Percentiles rank a stretch among this genome's conserved stretches.
phyloP scores from a whole-genome alignment of 176 grass and related monocot genomes.

The Ensete glaucum region DNA sequence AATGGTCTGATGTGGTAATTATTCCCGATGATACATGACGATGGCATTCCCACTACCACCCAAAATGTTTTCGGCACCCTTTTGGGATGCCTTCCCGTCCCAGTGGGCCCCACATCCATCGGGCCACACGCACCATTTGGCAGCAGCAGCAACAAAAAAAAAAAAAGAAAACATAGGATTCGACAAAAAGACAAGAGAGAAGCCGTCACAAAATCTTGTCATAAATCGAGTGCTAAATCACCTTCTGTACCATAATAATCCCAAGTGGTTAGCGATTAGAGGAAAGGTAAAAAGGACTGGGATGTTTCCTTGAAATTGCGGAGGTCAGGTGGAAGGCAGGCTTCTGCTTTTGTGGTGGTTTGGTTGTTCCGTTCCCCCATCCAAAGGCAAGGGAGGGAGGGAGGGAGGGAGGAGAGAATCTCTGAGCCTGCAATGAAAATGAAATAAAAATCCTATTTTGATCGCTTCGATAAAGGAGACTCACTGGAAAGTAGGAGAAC shows the following conservation, averaged over 20 bases:
- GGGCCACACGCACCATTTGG: too few species aligned
- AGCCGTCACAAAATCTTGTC: not conserved
- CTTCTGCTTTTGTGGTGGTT: too few species aligned
- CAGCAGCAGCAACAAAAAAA: too few species aligned
- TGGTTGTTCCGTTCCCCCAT: not conserved
- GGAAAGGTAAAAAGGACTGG: not conserved
- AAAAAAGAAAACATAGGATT: too few species aligned
- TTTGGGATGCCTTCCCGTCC: too few species aligned
- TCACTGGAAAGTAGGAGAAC: constrained; percentile 3
- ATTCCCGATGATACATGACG: too few species aligned
- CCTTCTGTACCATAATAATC: not conserved
- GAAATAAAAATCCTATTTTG: not conserved
- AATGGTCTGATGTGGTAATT: too few species aligned
- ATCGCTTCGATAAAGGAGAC: constrained; percentile 1
- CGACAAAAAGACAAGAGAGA: not conserved
- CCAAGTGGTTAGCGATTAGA: not conserved
- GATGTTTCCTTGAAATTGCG: too few species aligned
- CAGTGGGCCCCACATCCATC: too few species aligned
- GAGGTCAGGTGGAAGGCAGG: too few species aligned
- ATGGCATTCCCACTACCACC: too few species aligned
- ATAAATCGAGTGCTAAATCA: not conserved
- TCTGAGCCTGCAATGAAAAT: not conserved
- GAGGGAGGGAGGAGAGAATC: not conserved
- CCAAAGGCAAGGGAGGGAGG: not conserved
- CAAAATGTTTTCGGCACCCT: too few species aligned